A percentile compares a stretch with the other conserved stretches of the same genome.
These are phyloP conservation scores for Colletotrichum plurivorum DNA, from an alignment of 2,329 filamentous ascomycete genomes.

Conservation along the genomic window DNA sequence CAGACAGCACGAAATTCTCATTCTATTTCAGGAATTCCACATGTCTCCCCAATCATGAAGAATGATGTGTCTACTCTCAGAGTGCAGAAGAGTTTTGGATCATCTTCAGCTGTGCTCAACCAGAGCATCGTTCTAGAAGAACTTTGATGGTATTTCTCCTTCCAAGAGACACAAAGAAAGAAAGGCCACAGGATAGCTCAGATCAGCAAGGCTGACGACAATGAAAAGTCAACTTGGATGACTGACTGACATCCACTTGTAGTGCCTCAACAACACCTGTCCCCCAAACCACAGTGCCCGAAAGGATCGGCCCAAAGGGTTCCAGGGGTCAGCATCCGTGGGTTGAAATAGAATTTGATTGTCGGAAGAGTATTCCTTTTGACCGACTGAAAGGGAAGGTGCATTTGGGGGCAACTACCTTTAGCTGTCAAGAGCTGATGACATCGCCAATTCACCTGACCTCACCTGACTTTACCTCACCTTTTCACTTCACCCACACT, in stretches of 20 bases:
- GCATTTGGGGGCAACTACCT: not conserved
- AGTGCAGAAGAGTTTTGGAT: not conserved
- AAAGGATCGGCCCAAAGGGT: not conserved
- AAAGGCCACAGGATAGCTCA: not conserved
- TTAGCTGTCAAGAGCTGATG: not conserved
- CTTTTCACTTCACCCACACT: not conserved
- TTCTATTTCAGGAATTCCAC: slow-evolving; percentile 30
- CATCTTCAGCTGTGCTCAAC: not conserved
- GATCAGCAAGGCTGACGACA: not conserved
- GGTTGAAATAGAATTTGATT: not conserved
- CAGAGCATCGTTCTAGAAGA: not conserved
- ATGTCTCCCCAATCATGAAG: not conserved
- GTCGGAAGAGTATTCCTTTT: not conserved
- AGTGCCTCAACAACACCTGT: not conserved
- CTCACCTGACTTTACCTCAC: not conserved
- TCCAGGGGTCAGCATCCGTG: not conserved
- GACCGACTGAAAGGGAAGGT: not conserved
- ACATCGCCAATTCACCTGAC: not conserved
- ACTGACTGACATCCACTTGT: not conserved
- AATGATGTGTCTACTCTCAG: not conserved
- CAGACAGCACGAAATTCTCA: slow-evolving; percentile 12
- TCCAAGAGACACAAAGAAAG: not conserved
- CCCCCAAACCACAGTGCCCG: not conserved
- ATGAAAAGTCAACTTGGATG: not conserved
- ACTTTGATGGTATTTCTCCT: not conserved